Base-by-base conservation (phyloP, 257 asterid species). In the Orobanche coerulescens region DNA sequence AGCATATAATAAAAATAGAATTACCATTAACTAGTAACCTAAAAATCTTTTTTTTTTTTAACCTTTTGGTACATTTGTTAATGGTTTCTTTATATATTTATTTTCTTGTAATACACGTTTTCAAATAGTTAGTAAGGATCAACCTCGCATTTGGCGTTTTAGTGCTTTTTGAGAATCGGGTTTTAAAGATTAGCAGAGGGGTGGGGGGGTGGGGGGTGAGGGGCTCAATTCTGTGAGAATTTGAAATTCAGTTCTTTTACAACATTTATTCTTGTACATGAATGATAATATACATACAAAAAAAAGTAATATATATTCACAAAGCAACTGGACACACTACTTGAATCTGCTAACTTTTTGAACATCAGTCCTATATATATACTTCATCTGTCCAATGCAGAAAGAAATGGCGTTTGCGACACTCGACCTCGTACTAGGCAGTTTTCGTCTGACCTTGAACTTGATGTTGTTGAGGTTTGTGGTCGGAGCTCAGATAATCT, bases 401-500 rank as follows among this genome's bases (percentile, higher is more conserved):
- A 83, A 61, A 80, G 76, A 73, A 64, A 77, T 9, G 86, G 51
- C 20, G 76, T 52, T 59, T 71, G 86, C 49, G 76, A 63, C 16
- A 23, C 52, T 61, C 75, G 71, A 48, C 60, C 71, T 57, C 78
- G 56, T 19, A 62, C 69, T 11, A 49, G 61, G 19, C 69, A 37
- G 40, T 63, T 68, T 46, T 75, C 81, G 8, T 74, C 91, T 18
- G 73, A 49, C 61, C 81, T 75, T 61, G 87, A 58, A 51, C 61
- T 36, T 34, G 60, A 42, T 60, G 68, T 31, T 30, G 83, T 67
- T 36, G 88, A 64, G 15, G 80, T 65, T 75, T 81, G 91, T 71
- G 90, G 89, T 77, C 75, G 73, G 44, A 82, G 64, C 74, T 86
- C 95, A 5, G 84, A 78, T 82, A 87, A 64, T 59, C 85, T 76